phyloP scores from a whole-genome alignment of 257 asterid genomes.

The Galeopsis tetrahit region DNA sequence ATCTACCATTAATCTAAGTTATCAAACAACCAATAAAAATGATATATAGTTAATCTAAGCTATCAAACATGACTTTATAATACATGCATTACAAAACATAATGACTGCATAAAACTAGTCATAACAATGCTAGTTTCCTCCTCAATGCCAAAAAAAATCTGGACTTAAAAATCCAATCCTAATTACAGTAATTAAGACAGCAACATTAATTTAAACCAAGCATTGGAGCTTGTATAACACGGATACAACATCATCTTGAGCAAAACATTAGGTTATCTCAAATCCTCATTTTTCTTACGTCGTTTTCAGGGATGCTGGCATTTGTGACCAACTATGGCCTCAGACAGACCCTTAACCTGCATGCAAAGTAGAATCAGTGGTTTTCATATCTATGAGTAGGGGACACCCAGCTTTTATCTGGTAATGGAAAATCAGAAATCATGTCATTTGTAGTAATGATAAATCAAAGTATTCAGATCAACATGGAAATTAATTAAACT shows the following conservation, averaged over 20 bases:
- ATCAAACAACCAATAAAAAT: too few species aligned
- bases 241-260: conserved; percentile 14
- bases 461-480: neutral
- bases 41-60: too few species aligned
- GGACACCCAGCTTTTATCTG: conserved; percentile 81
- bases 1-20: too few species aligned
- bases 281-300: conserved; percentile 66
- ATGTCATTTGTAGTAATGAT: neutral
- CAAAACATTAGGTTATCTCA: conserved; percentile 37
- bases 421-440: conserved; percentile 23
- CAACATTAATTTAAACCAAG: conserved; percentile 5
- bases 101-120: conserved; percentile 13
- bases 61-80: too few species aligned
- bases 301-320: conserved; percentile 74
- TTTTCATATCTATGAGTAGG: conserved; percentile 78
- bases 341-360: conserved; percentile 48
- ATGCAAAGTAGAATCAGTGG: conserved; percentile 11
- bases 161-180: neutral
- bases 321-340: conserved; percentile 41
- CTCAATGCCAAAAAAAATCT: conserved; percentile 4
- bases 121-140: neutral
- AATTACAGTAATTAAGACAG: neutral
- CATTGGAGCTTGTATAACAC: neutral
- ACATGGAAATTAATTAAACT: conserved; percentile 41
- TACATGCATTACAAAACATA: neutral